Percentiles rank a stretch among this genome's conserved stretches.
phyloP scores from a whole-genome alignment of 768 basidiomycete genomes.

The Boletus rubescentipes region DNA sequence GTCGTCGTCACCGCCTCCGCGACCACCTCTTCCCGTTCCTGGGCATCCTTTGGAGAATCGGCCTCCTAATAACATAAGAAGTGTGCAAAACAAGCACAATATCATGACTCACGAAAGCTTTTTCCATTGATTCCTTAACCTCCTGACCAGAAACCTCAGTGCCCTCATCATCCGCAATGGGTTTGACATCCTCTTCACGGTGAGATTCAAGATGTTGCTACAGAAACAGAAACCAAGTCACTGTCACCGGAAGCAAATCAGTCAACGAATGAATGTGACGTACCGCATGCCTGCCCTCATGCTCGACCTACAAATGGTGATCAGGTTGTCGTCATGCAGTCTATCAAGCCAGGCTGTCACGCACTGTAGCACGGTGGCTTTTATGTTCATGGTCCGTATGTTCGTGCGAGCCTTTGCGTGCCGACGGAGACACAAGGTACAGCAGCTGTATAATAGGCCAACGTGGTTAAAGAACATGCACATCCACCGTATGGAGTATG shows the following conservation, averaged over 20 bases:
- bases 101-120: conserved; percentile 22
- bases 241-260: background rate
- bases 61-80: conserved; percentile 21
- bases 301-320: conserved; percentile 13
- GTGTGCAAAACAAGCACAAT: background rate
- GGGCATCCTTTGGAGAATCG: conserved; percentile 35
- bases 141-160: conserved; percentile 29
- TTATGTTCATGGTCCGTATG: conserved; percentile 24
- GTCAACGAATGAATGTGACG: background rate
- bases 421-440: conserved; percentile 33
- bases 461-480: background rate
- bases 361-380: conserved; percentile 22
- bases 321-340: conserved; percentile 11
- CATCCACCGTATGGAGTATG: background rate
- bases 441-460: conserved; percentile 21
- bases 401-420: conserved; percentile 23
- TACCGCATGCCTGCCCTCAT: conserved; percentile 18
- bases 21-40: conserved; percentile 25
- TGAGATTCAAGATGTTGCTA: conserved; percentile 21
- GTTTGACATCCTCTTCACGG: conserved; percentile 1
- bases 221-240: conserved; percentile 2
- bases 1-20: conserved; percentile 4
- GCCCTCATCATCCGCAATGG: conserved; percentile 32
- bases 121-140: conserved; percentile 31
- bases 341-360: conserved; percentile 6